Base-by-base conservation (phyloP, 2,329 filamentous ascomycete species). In the Nigrograna mackinnonii region DNA sequence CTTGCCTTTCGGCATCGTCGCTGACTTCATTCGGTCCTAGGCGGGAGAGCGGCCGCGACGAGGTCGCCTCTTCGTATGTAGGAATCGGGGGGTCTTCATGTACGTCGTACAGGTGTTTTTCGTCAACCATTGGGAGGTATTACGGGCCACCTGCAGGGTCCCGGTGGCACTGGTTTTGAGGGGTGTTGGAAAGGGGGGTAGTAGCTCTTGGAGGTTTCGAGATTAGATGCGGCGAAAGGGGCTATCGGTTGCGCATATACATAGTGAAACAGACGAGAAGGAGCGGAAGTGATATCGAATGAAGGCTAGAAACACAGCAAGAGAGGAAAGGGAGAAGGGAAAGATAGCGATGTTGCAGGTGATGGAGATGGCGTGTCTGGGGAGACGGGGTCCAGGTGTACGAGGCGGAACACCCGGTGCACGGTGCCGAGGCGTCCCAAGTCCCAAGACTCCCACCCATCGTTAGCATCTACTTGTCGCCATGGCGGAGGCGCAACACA, bases 11-110 rank as follows among this genome's bases (percentile, higher is more conserved):
- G 41, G 82, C 80, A 62, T 90, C 83, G 67, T 84, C 79, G 63
- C 82, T 83, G 60, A 80, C 76, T 67, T 86, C 81, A 59, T 82
- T 77, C 47, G 76, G 72, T 31, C 77, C 78, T 28, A 75, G 71
- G 47, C 66, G 67, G 17, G 79, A 81, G 22, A 69, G 63, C 16
- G 78, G 75, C 39, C 78, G 74, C 24, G 80, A 82, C 14, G 83
- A 82, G 46, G 81, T 79, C 50, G 89, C 89, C 73, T 95, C 89
- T 68, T 92, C 89, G 69, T 94, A 94, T 33, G 84, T 84, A 21
- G 89, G 89, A 64, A 94, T 92, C 22, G 89, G 86, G 34, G 86
- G 76, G 49, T 78, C 71, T 60, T 82, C 79, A 67, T 55, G 43
- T 36, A 57, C 50, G 17, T 68, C 62, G 55, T 70, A 70, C 33